Conservation (phyloP, 106 monocot genomes). For the Phalaenopsis equestris region DNA sequence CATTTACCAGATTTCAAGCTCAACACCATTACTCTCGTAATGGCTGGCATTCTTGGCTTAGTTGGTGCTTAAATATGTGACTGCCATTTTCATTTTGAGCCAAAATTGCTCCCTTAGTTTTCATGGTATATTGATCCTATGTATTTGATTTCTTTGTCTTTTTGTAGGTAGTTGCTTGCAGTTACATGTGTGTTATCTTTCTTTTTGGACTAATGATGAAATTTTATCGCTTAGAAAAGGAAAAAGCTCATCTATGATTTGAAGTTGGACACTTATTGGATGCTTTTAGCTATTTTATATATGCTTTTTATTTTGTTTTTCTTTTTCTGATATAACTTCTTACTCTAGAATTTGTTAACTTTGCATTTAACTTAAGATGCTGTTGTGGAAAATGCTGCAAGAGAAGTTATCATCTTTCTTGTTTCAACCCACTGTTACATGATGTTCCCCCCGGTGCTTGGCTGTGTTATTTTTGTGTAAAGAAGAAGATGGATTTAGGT, state of each 20-base stretch:
- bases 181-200: no score
- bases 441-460: constrained; percentile 40
- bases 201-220: no score
- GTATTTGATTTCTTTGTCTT: no score
- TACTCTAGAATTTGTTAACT: not conserved
- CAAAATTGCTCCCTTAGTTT: no score
- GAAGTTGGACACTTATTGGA: not conserved
- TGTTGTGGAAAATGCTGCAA: constrained; percentile 74
- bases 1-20: no score
- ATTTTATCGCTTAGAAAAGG: no score
- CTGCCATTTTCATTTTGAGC: no score
- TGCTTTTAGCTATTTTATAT: not conserved
- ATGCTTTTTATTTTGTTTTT: not conserved
- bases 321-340: not conserved
- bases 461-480: constrained; percentile 48
- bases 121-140: no score
- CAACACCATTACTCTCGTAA: no score
- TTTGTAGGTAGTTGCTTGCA: no score
- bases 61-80: no score
- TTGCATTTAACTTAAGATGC: constrained; percentile 28
- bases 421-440: constrained; percentile 39
- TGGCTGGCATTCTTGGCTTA: no score
- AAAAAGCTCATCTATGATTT: not conserved
- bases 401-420: constrained; percentile 61
- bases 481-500: constrained; percentile 53